Evolutionary conservation across 1,284 basidiomycete genomes (phyloP).

Genomic region (Thelephora terrestris): DNA sequence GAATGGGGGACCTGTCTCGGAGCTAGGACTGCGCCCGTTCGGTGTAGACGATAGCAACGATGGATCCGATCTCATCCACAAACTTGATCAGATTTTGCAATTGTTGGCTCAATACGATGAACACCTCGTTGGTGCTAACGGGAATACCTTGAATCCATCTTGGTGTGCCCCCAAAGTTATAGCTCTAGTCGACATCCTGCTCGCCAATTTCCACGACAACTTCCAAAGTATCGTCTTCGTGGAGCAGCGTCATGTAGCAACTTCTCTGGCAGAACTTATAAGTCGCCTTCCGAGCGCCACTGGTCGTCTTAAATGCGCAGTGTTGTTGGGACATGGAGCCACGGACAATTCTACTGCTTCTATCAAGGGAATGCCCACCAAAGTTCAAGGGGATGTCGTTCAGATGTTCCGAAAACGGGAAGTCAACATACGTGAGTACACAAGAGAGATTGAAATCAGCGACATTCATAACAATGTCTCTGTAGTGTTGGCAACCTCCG

Average conservation of each 20-base stretch:
- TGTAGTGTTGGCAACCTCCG: slow-evolving; percentile 71
- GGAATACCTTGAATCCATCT: slow-evolving; percentile 32
- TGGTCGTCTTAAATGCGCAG: slow-evolving; percentile 47
- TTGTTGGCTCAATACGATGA: slow-evolving; percentile 40
- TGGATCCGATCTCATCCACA: slow-evolving; percentile 21
- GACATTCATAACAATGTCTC: background rate
- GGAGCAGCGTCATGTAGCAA: slow-evolving; percentile 69
- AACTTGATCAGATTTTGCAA: slow-evolving; percentile 35
- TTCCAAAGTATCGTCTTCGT: slow-evolving; percentile 82
- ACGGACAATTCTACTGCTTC: slow-evolving; percentile 28
- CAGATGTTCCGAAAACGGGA: slow-evolving; percentile 51
- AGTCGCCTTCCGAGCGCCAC: slow-evolving; percentile 45
- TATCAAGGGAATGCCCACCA: slow-evolving; percentile 40
- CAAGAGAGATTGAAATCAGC: background rate
- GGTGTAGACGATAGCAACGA: slow-evolving; percentile 15
- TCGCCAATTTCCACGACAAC: slow-evolving; percentile 37
- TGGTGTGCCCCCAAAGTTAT: slow-evolving; percentile 70
- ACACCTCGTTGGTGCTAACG: slow-evolving; percentile 36
- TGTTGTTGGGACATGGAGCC: slow-evolving; percentile 61
- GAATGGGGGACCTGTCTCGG: slow-evolving; percentile 2
- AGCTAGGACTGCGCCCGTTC: slow-evolving; percentile 10
- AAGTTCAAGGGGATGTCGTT: slow-evolving; percentile 48
- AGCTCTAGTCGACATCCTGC: slow-evolving; percentile 48
- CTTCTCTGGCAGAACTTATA: slow-evolving; percentile 57
- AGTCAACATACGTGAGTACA: slow-evolving; percentile 56